Conservation (phyloP, 129 eudicot species). For the Silybum marianum region DNA sequence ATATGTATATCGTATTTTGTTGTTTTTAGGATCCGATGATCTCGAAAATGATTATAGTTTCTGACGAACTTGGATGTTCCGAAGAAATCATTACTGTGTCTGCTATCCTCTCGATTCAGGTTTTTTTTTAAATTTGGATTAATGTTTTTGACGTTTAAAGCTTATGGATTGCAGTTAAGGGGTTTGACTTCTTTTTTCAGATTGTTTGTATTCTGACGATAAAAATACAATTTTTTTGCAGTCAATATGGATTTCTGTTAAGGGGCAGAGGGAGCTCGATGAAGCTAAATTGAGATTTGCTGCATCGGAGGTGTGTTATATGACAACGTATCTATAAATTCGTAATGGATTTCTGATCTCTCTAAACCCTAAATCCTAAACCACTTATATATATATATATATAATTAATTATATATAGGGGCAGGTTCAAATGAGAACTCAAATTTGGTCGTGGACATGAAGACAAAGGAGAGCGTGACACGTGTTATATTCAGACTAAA, state of each 20-base stretch:
- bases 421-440: too few species aligned
- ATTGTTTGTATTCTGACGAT: conserved; percentile 11
- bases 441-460: too few species aligned
- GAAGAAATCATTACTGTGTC: conserved; percentile 90
- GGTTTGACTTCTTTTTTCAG: not conserved
- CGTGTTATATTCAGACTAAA: too few species aligned
- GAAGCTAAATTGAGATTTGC: conserved; percentile 95
- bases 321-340: not conserved
- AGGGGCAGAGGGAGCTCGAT: conserved; percentile 87
- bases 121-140: conserved; percentile 2
- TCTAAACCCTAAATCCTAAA: too few species aligned
- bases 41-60: conserved; percentile 88
- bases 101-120: conserved; percentile 89
- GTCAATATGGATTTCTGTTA: conserved; percentile 89
- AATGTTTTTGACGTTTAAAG: not conserved
- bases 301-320: conserved; percentile 79
- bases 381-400: too few species aligned
- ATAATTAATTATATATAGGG: too few species aligned
- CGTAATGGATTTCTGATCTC: too few species aligned
- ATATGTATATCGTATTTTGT: conserved; percentile 1
- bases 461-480: too few species aligned
- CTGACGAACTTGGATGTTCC: conserved; percentile 76
- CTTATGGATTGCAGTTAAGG: not conserved
- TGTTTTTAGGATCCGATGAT: conserved; percentile 84
- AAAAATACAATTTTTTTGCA: conserved; percentile 28